Evolutionary conservation across 768 basidiomycete genomes (phyloP).

Genomic region (Podaxis carcinomalis): DNA sequence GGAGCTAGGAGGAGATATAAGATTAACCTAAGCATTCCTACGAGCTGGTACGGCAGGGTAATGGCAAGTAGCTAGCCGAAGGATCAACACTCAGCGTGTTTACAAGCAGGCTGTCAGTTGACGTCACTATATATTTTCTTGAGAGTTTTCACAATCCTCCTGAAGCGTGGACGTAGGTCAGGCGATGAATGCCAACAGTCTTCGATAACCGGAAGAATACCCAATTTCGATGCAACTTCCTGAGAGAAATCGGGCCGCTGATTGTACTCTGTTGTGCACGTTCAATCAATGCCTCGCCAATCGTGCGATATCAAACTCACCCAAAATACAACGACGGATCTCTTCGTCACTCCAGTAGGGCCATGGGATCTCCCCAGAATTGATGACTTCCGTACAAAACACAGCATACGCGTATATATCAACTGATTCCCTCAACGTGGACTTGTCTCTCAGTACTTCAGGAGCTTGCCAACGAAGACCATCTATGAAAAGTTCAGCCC

Average conservation of each 20-base stretch:
- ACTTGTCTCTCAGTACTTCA: constrained; percentile 43
- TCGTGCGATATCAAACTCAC: constrained; percentile 18
- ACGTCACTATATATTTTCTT: not conserved
- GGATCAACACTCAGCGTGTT: no score
- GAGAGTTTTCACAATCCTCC: not conserved
- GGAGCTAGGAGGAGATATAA: no score
- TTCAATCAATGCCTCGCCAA: no score
- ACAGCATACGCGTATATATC: constrained; percentile 63
- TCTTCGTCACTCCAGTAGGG: constrained; percentile 34
- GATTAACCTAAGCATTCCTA: no score
- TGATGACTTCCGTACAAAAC: constrained; percentile 49
- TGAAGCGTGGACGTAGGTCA: not conserved
- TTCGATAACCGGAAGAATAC: not conserved
- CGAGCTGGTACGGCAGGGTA: no score
- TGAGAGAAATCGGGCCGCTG: not conserved
- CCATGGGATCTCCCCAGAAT: constrained; percentile 51
- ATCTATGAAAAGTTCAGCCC: constrained; percentile 22
- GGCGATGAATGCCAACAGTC: not conserved
- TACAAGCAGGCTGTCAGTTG: no score
- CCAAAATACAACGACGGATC: constrained; percentile 37
- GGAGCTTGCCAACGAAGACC: constrained; percentile 61
- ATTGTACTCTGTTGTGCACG: not conserved
- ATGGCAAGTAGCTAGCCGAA: no score
- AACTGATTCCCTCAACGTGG: constrained; percentile 36
- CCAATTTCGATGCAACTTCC: not conserved